Evolutionary conservation across 164 flowering plant genomes (phyloP).

Genomic region (Vitis labrusca): DNA sequence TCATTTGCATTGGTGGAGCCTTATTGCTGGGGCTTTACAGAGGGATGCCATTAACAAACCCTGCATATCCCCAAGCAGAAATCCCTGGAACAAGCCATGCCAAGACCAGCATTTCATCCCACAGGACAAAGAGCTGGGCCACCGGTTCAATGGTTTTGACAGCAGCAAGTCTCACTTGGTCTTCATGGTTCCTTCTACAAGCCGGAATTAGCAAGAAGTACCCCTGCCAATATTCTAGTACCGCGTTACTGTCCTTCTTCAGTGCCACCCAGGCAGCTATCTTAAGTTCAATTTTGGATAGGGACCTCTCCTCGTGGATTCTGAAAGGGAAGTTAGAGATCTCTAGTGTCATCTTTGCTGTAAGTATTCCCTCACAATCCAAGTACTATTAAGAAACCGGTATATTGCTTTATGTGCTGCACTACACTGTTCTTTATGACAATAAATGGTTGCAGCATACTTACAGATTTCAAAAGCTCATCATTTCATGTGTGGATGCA

Average conservation of each 20-base stretch:
- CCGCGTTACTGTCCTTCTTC: slow-evolving; percentile 49
- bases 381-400: not conserved
- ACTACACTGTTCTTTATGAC: no score
- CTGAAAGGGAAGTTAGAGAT: slow-evolving; percentile 47
- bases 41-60: slow-evolving; percentile 44
- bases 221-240: slow-evolving; percentile 61
- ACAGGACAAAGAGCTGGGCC: slow-evolving; percentile 32
- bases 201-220: slow-evolving; percentile 47
- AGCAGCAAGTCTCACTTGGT: slow-evolving; percentile 48
- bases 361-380: slow-evolving; percentile 30
- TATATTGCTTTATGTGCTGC: no score
- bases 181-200: slow-evolving; percentile 80
- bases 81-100: not conserved
- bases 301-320: slow-evolving; percentile 44
- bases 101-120: not conserved
- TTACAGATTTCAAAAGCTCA: not conserved
- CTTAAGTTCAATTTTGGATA: slow-evolving; percentile 30
- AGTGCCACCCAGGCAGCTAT: slow-evolving; percentile 53
- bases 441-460: no score
- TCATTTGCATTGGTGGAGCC: slow-evolving; percentile 54
- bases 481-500: not conserved
- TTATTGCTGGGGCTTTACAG: slow-evolving; percentile 56
- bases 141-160: slow-evolving; percentile 49
- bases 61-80: slow-evolving; percentile 7
- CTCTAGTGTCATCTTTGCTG: slow-evolving; percentile 45